Percentiles rank a stretch among this genome's conserved stretches.
These are phyloP conservation scores for Triticum turgidum DNA, from an alignment of 176 grass and related monocot species.

Conservation along the genomic window DNA sequence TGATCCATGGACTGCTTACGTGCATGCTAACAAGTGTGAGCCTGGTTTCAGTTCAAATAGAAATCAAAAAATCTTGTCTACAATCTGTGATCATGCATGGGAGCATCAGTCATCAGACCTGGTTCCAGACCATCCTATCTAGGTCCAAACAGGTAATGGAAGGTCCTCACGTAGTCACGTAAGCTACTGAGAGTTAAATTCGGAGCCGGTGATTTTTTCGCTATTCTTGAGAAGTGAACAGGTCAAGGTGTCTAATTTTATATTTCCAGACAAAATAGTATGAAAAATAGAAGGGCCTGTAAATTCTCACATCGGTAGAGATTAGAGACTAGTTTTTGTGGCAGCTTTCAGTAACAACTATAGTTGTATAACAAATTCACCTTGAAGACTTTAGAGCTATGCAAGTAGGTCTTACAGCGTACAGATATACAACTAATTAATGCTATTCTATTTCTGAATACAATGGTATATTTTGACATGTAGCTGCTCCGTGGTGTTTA, in stretches of 20 bases:
- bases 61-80: background rate
- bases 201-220: background rate
- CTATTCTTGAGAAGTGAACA: background rate
- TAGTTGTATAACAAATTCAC: background rate
- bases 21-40: background rate
- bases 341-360: background rate
- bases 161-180: background rate
- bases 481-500: too few relatives aligned
- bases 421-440: background rate
- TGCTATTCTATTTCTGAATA: background rate
- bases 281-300: background rate
- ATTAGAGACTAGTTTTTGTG: background rate
- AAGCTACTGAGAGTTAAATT: background rate
- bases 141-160: background rate
- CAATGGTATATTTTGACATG: too few relatives aligned
- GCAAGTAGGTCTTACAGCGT: background rate
- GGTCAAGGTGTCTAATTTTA: background rate
- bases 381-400: background rate
- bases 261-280: background rate
- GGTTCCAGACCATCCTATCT: background rate
- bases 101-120: background rate
- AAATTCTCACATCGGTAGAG: background rate
- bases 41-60: background rate
- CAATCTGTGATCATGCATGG: background rate
- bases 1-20: background rate